phyloP scores from a whole-genome alignment of 495 filamentous ascomycete genomes.

The Talaromyces liani region DNA sequence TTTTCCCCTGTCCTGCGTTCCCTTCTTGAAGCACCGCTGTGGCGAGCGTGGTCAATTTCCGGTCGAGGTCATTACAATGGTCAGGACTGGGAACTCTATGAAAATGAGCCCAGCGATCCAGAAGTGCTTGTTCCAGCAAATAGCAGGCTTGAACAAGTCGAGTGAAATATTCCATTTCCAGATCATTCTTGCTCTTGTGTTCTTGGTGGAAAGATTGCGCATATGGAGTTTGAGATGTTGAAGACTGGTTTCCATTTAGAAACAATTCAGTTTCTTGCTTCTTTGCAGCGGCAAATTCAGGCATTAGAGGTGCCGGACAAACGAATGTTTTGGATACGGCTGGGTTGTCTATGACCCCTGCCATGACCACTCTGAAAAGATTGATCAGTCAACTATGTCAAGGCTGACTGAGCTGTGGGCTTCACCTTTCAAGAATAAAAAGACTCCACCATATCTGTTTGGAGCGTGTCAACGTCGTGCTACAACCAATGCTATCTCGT shows the following conservation, averaged over 20 bases:
- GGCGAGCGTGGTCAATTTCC: not conserved
- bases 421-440: slow-evolving; percentile 4
- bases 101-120: slow-evolving; percentile 3
- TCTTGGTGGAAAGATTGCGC: not conserved
- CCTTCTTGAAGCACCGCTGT: slow-evolving; percentile 5
- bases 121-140: not conserved
- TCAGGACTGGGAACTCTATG: not conserved
- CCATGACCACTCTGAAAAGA: slow-evolving; percentile 1
- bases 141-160: slow-evolving; percentile 4
- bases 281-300: not conserved
- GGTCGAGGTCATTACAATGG: slow-evolving; percentile 2
- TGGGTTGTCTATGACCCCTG: not conserved
- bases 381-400: not conserved
- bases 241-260: not conserved
- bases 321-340: not conserved
- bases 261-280: not conserved
- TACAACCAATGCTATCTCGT: not conserved
- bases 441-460: slow-evolving; percentile 4
- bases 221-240: not conserved
- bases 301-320: not conserved
- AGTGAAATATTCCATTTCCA: slow-evolving; percentile 2
- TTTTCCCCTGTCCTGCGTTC: not conserved
- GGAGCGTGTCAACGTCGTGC: not conserved
- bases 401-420: not conserved
- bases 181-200: not conserved